These are phyloP conservation scores for Ophiocytium majus DNA, from an alignment of 352 stramenopile species.

Conservation along the genomic window DNA sequence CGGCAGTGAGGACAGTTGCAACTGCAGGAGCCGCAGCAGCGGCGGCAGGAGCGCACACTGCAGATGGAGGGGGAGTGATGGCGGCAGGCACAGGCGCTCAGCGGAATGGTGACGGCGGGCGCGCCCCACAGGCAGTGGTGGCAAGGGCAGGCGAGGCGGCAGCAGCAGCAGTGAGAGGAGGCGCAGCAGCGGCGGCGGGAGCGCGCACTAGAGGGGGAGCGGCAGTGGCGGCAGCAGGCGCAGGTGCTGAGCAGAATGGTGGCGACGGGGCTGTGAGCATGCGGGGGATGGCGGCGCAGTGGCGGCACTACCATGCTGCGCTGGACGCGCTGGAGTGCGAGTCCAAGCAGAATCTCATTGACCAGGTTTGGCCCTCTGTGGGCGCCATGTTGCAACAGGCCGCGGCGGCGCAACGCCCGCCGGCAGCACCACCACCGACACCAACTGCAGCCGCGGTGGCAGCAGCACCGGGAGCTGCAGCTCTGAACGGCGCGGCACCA, in stretches of 20 bases:
- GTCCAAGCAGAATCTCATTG: conserved; percentile 4
- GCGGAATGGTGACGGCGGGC: neutral
- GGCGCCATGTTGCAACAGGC: conserved; percentile 1
- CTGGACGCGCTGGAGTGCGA: neutral
- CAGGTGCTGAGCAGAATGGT: neutral
- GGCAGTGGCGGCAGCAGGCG: neutral
- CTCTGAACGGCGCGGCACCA: too few relatives aligned
- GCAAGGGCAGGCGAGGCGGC: neutral
- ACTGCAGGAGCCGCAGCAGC: neutral
- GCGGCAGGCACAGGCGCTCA: neutral
- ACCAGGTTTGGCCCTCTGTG: neutral
- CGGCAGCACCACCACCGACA: neutral
- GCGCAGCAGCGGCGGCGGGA: neutral
- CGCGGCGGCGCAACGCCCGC: neutral
- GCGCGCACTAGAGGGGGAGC: too few relatives aligned
- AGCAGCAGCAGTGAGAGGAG: neutral
- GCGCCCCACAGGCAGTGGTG: too few relatives aligned
- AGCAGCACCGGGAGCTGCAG: neutral
- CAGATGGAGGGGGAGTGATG: neutral
- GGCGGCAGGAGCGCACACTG: neutral
- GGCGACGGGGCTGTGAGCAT: neutral
- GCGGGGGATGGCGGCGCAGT: neutral
- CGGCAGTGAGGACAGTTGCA: neutral
- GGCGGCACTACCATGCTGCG: neutral
- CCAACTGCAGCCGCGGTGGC: neutral